A percentile compares a stretch with the other conserved stretches of the same genome.
phyloP scores from a whole-genome alignment of 2,329 filamentous ascomycete genomes.

The Colletotrichum aenigma region DNA sequence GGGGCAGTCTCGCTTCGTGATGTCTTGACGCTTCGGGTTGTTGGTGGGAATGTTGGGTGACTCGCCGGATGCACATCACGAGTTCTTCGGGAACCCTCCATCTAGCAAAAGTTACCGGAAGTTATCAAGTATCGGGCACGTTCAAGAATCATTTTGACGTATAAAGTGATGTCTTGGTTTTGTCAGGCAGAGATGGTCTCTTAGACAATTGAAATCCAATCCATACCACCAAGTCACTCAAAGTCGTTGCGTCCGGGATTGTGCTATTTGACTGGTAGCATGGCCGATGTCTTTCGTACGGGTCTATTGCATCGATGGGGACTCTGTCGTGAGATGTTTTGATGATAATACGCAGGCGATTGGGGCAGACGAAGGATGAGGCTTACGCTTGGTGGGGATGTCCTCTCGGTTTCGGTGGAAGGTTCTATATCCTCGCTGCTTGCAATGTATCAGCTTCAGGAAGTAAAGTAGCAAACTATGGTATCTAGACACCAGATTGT shows the following conservation, averaged over 20 bases:
- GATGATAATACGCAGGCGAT: neutral
- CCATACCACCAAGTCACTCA: too few species aligned
- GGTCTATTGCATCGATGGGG: neutral
- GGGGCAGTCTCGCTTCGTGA: neutral
- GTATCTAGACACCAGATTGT: too few species aligned
- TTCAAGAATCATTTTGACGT: neutral
- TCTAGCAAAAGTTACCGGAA: accelerated
- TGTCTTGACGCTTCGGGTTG: neutral
- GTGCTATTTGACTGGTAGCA: accelerated
- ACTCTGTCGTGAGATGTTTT: neutral
- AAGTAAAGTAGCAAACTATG: neutral
- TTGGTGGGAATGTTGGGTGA: neutral
- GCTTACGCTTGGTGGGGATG: accelerated
- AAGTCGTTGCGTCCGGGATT: neutral
- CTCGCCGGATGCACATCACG: neutral
- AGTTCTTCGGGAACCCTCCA: accelerated
- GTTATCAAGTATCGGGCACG: accelerated
- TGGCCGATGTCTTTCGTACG: accelerated
- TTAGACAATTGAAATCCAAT: neutral
- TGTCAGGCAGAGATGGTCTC: accelerated
- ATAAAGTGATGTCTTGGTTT: neutral
- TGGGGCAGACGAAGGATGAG: neutral
- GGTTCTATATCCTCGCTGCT: neutral
- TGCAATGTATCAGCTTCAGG: neutral
- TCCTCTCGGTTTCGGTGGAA: neutral